phyloP scores from a whole-genome alignment of 1,284 basidiomycete genomes.

The Ustilago cynodontis region DNA sequence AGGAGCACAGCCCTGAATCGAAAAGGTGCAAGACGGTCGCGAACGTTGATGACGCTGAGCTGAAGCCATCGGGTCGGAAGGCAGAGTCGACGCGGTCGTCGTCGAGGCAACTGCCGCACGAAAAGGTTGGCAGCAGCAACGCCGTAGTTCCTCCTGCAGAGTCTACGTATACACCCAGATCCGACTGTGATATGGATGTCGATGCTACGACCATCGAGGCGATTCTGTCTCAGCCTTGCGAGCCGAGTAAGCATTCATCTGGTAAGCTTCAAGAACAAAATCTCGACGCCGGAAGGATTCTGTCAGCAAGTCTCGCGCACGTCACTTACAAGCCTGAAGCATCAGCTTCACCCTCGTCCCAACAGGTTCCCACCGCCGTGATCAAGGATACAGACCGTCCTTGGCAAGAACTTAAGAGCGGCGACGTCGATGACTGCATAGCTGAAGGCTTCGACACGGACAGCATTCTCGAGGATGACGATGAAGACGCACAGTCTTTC shows the following conservation, averaged over 20 bases:
- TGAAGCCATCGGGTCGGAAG: background rate
- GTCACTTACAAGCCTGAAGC: background rate
- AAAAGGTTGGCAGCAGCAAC: background rate
- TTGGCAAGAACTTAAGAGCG: background rate
- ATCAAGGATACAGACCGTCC: background rate
- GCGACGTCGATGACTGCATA: background rate
- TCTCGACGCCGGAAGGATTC: background rate
- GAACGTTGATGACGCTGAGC: background rate
- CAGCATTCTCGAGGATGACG: constrained; percentile 20
- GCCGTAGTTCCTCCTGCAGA: background rate
- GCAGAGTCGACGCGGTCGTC: background rate
- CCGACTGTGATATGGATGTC: constrained; percentile 20
- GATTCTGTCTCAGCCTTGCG: background rate
- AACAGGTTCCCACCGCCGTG: background rate
- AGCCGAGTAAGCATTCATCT: no score
- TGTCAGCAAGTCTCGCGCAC: background rate
- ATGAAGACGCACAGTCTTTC: constrained; percentile 35
- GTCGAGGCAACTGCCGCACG: background rate
- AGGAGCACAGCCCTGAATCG: background rate
- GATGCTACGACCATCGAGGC: constrained; percentile 6
- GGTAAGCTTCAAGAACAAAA: constrained; percentile 29
- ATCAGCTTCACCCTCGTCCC: background rate
- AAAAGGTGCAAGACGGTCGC: constrained; percentile 11
- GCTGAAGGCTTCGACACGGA: constrained; percentile 1
- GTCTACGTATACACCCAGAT: background rate